Evolutionary conservation across 306 rosid genomes (phyloP).

Genomic region (Chamaecrista fasciculata): DNA sequence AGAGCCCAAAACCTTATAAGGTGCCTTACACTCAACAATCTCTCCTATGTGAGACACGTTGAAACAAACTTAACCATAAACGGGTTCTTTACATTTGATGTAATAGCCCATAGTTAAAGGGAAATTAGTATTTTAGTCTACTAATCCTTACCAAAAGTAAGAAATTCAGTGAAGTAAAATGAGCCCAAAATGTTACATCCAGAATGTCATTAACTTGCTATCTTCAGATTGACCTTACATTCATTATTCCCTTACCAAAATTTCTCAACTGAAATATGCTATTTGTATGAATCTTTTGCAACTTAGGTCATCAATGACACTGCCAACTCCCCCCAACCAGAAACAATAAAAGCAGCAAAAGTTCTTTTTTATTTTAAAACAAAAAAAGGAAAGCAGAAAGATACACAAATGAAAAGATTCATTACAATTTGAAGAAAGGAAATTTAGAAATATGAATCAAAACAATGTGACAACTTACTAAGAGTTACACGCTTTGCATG

Average conservation of each 20-base stretch:
- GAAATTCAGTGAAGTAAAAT: neutral
- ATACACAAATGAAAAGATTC: neutral
- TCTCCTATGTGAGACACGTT: too few species aligned
- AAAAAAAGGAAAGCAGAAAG: neutral
- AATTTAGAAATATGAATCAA: neutral
- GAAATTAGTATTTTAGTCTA: neutral
- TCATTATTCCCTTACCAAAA: neutral
- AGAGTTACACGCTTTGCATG: conserved; percentile 90
- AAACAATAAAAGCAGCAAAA: conserved; percentile 25
- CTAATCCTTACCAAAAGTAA: neutral
- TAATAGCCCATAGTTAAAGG: neutral
- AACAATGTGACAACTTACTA: conserved; percentile 57
- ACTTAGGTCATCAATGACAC: neutral
- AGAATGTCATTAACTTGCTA: neutral
- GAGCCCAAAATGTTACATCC: neutral
- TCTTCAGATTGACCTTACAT: neutral
- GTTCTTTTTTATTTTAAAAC: too few species aligned
- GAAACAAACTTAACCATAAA: neutral
- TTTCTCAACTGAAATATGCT: neutral
- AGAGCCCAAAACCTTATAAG: too few species aligned
- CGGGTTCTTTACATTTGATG: neutral
- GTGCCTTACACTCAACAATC: too few species aligned
- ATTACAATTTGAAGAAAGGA: conserved; percentile 12
- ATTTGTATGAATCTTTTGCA: neutral
- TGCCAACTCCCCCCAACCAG: neutral